Conservation (phyloP, 208 protist genomes). For the Acanthamoeba sp. region DNA sequence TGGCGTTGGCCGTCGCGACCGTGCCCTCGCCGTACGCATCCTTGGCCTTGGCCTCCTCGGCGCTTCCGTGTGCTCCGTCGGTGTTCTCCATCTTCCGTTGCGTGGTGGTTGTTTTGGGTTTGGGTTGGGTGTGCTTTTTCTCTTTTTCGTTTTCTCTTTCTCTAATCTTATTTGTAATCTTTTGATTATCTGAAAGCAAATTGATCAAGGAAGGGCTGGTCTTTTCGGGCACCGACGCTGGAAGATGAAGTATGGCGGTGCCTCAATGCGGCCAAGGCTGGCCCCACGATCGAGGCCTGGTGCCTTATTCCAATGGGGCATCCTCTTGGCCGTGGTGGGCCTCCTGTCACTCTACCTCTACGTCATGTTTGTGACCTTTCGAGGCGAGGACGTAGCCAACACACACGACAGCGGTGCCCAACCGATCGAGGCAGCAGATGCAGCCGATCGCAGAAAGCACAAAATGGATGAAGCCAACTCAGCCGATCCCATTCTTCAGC, state of each 20-base stretch:
- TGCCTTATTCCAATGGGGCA: neutral
- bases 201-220: too few relatives aligned
- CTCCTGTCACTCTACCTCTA: slow-evolving; percentile 30
- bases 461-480: neutral
- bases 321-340: neutral
- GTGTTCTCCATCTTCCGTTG: neutral
- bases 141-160: too few relatives aligned
- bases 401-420: neutral
- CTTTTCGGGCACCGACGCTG: neutral
- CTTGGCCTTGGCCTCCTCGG: neutral
- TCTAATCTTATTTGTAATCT: too few relatives aligned
- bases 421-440: neutral
- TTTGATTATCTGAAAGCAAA: too few relatives aligned
- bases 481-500: slow-evolving; percentile 12
- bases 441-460: neutral
- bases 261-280: neutral
- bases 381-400: neutral
- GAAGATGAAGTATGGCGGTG: neutral
- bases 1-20: neutral
- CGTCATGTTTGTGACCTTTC: slow-evolving; percentile 37
- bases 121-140: too few relatives aligned
- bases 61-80: neutral
- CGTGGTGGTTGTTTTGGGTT: too few relatives aligned
- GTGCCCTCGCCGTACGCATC: neutral
- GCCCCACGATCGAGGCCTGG: neutral